Evolutionary conservation across 2,329 filamentous ascomycete genomes (phyloP).

Genomic region (Hysterium pulicare): DNA sequence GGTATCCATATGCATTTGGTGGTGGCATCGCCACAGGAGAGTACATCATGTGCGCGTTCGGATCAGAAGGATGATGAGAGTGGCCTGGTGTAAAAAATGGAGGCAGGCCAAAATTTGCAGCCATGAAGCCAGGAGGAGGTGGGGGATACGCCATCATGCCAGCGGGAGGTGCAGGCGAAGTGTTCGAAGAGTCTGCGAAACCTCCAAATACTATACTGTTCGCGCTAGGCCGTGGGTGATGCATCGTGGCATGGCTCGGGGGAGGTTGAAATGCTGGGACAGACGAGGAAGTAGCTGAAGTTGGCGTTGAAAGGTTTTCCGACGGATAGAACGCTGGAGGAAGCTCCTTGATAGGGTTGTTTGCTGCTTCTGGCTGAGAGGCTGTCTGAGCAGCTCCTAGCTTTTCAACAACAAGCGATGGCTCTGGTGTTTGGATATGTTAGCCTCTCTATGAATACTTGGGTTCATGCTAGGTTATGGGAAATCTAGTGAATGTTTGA

Average conservation of each 20-base stretch:
- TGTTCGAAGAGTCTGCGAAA: conserved; percentile 32
- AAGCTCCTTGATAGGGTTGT: conserved; percentile 22
- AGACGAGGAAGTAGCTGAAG: conserved; percentile 18
- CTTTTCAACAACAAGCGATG: conserved; percentile 7
- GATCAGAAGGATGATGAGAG: conserved; percentile 33
- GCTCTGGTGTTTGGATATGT: too few relatives aligned
- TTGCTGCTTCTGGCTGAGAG: conserved; percentile 13
- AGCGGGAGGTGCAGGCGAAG: conserved; percentile 38
- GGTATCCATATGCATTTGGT: conserved; percentile 22
- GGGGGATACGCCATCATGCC: conserved; percentile 14
- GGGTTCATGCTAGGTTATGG: too few relatives aligned
- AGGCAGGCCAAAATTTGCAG: conserved; percentile 24
- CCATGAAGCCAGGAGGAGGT: conserved; percentile 30
- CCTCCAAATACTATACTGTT: conserved; percentile 41
- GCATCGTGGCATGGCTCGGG: conserved; percentile 11
- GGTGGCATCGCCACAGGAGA: conserved; percentile 27
- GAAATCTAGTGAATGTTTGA: too few relatives aligned
- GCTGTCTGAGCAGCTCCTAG: conserved; percentile 14
- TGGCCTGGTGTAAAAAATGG: conserved; percentile 30
- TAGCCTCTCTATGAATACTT: too few relatives aligned
- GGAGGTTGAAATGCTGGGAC: conserved; percentile 9
- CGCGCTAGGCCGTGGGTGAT: conserved; percentile 23
- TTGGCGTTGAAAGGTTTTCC: conserved; percentile 19
- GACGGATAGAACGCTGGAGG: conserved; percentile 37
- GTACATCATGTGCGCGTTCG: conserved; percentile 28